phyloP scores from a whole-genome alignment of 164 flowering plant species.

The Euptelea pleiosperma region DNA sequence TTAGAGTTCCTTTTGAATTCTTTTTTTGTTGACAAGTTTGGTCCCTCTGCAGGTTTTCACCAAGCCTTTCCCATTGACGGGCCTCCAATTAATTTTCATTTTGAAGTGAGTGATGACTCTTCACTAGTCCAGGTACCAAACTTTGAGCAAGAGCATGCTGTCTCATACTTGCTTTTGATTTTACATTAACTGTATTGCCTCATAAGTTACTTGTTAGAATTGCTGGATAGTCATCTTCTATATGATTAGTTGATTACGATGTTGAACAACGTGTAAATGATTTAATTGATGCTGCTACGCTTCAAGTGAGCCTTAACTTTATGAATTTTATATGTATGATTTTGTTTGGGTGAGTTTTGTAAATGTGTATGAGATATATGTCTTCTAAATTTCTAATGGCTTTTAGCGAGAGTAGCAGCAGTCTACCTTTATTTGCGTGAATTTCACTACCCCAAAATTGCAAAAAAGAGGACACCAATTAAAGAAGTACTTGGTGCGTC shows the following conservation, averaged over 20 bases:
- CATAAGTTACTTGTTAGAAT: constrained; percentile 16
- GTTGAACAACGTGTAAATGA: constrained; percentile 68
- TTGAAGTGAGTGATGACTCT: constrained; percentile 58
- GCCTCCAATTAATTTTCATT: constrained; percentile 69
- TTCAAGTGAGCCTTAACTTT: constrained; percentile 45
- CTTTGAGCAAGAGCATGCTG: background rate
- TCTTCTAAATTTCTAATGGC: too few species aligned
- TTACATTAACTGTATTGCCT: constrained; percentile 6
- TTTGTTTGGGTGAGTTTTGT: background rate
- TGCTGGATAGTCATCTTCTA: constrained; percentile 69
- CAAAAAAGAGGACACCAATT: too few species aligned
- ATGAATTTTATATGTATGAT: background rate
- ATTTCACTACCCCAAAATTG: too few species aligned
- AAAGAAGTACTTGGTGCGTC: too few species aligned
- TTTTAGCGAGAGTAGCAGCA: background rate
- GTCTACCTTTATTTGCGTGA: background rate
- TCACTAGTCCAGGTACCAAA: constrained; percentile 67
- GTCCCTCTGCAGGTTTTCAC: constrained; percentile 57
- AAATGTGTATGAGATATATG: too few species aligned
- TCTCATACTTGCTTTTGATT: background rate
- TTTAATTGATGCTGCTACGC: constrained; percentile 61
- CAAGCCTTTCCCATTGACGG: constrained; percentile 68
- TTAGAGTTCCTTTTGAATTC: background rate
- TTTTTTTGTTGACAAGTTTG: constrained; percentile 10
- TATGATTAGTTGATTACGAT: constrained; percentile 73